Evolutionary conservation across 257 asterid species (phyloP).

Genomic region (Solanum chiquidenum): DNA sequence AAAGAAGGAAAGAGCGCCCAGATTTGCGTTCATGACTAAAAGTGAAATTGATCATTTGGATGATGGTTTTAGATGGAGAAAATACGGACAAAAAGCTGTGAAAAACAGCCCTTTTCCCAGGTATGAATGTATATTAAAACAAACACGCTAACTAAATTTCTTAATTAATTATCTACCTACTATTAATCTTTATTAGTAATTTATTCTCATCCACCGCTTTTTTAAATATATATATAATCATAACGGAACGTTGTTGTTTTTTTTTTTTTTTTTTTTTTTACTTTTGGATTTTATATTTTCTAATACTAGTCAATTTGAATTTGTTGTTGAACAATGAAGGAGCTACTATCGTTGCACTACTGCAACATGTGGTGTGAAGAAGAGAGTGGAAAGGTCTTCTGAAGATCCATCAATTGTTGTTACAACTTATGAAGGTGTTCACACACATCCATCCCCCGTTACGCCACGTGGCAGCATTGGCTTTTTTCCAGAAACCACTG

Average conservation of each 20-base stretch:
- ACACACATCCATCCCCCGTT: constrained; percentile 54
- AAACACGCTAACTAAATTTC: not conserved
- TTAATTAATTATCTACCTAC: not conserved
- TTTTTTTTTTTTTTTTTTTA: not conserved
- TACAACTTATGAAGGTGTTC: constrained; percentile 89
- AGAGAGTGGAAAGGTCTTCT: constrained; percentile 75
- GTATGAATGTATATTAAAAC: constrained; percentile 5
- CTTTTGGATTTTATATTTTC: not conserved
- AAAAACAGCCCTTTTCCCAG: constrained; percentile 94
- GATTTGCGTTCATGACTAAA: constrained; percentile 97
- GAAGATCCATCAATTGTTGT: constrained; percentile 72
- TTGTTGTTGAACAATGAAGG: constrained; percentile 23
- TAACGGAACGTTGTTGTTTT: not conserved
- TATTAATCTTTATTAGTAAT: not conserved
- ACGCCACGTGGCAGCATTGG: constrained; percentile 44
- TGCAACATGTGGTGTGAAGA: constrained; percentile 79
- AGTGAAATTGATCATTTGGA: constrained; percentile 82
- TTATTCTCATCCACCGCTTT: not conserved
- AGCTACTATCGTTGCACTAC: constrained; percentile 93
- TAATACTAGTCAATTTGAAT: not conserved
- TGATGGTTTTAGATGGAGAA: constrained; percentile 96
- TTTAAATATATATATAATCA: not conserved
- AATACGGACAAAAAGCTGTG: constrained; percentile 92
- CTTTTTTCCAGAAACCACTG: constrained; percentile 23
- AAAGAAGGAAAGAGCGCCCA: constrained; percentile 61